Evolutionary conservation across 352 stramenopile genomes (phyloP), one percentile per base, ranked within the genome.

Genomic region (Peronospora destructor): DNA sequence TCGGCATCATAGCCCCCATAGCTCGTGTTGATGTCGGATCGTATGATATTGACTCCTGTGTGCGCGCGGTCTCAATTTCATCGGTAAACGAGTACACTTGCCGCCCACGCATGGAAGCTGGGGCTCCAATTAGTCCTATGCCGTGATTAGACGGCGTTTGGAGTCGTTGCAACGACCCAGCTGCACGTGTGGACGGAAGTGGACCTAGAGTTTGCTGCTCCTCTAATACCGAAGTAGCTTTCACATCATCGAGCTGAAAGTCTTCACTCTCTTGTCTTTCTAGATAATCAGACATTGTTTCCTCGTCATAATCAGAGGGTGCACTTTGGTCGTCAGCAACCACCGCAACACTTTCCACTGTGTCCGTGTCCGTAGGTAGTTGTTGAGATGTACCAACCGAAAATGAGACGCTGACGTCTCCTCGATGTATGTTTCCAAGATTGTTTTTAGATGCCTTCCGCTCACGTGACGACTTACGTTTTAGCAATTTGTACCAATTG

Each of bases 401-500:
- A 54, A 94, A 89, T 6, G 81, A 92, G 11, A 92, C 56, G 13
- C 67, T 76, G 16, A 94, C 62, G 19, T 91, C 69, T 40, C 84
- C 84, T 13, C 76, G 72, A 42, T 92, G 79, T 23, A 82, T 71
- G 43, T 77, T 87, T 10, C 66, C 64, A 39, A 74, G 60, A 19
- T 56, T 64, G 46, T 64, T 65, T 52, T 59, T 68, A 17, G 48
- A 72, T 26, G 55, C 60, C 52, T 71, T 85, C 26, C 36, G 44
- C 35, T 87, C 73, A 25, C 76, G 73, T 12, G 76, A 73, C 6
- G 76, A 83, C 29, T 87, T 90, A 6, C 76, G 57, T 49, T 94
- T 94, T 1, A 91, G 56, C 7, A 94, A 36, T 34, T 90, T 91
- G 55, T 94, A 91, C 79, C 79, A 91, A 52, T 91, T 89, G 53